phyloP scores from a whole-genome alignment of 1,139 yeast genomes.

The Yamadazyma conglobata region DNA sequence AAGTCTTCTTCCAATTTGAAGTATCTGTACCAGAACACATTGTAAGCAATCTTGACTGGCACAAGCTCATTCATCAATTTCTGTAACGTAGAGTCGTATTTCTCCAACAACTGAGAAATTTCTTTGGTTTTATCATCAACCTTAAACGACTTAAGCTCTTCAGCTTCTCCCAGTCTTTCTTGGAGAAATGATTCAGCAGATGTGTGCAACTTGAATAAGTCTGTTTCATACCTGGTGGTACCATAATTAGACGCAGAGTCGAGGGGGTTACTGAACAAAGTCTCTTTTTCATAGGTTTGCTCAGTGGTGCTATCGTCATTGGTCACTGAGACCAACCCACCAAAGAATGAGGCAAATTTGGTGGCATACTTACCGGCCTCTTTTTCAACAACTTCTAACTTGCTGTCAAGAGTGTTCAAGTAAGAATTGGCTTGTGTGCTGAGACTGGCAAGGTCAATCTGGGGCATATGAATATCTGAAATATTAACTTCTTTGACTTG shows the following conservation, averaged over 20 bases:
- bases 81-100: conserved; percentile 50
- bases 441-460: conserved; percentile 19
- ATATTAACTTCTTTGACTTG: conserved; percentile 12
- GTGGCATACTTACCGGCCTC: conserved; percentile 58
- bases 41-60: conserved; percentile 57
- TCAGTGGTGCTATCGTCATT: conserved; percentile 14
- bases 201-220: conserved; percentile 41
- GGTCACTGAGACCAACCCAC: conserved; percentile 45
- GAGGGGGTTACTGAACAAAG: conserved; percentile 20
- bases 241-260: conserved; percentile 33
- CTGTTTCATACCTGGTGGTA: conserved; percentile 38
- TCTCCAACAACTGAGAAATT: conserved; percentile 46
- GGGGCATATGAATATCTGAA: conserved; percentile 13
- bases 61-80: conserved; percentile 63
- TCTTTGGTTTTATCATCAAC: conserved; percentile 51
- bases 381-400: conserved; percentile 63
- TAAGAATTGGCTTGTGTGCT: conserved; percentile 50
- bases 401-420: conserved; percentile 64
- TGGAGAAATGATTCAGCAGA: conserved; percentile 18
- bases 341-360: conserved; percentile 56
- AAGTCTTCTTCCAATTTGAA: conserved; percentile 55
- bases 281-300: conserved; percentile 18
- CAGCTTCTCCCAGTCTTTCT: conserved; percentile 17
- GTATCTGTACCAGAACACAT: conserved; percentile 74
- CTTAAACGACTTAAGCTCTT: conserved; percentile 36